A percentile compares a stretch with the other conserved stretches of the same genome.
phyloP scores from a whole-genome alignment of 306 rosid genomes.

The Casuarina cunninghamiana region DNA sequence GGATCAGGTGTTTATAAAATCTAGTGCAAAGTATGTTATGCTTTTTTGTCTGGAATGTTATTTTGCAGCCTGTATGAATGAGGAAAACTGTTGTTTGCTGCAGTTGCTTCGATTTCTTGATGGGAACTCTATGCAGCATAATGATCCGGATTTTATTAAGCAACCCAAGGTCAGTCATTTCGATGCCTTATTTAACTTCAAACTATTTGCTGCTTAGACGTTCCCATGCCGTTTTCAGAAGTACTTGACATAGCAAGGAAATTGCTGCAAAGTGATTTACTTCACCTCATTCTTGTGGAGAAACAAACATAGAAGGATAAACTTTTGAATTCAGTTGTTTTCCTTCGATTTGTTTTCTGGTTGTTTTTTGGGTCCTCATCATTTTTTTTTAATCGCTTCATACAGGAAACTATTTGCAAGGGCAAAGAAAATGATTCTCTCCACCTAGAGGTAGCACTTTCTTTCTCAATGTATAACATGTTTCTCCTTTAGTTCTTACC shows the following conservation, averaged over 20 bases:
- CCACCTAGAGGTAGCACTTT: slow-evolving; percentile 50
- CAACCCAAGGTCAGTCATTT: slow-evolving; percentile 60
- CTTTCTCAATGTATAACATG: slow-evolving; percentile 9
- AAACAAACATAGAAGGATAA: not conserved
- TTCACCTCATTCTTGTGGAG: not conserved
- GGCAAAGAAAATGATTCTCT: slow-evolving; percentile 40
- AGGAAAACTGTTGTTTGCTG: slow-evolving; percentile 34
- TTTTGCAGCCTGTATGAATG: slow-evolving; percentile 21
- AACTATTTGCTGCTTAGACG: slow-evolving; percentile 4
- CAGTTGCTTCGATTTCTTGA: slow-evolving; percentile 77
- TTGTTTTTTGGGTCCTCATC: not conserved
- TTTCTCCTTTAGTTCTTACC: slow-evolving; percentile 12
- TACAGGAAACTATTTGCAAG: slow-evolving; percentile 44
- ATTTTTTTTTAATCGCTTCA: slow-evolving; percentile 4
- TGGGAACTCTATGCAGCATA: slow-evolving; percentile 46
- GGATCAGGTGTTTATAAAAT: slow-evolving; percentile 64
- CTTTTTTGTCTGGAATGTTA: slow-evolving; percentile 20
- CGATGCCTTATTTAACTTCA: slow-evolving; percentile 13
- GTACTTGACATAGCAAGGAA: not conserved
- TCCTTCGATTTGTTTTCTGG: not conserved
- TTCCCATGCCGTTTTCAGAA: slow-evolving; percentile 4
- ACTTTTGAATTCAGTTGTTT: not conserved
- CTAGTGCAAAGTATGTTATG: not conserved
- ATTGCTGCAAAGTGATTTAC: not conserved
- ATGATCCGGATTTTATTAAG: slow-evolving; percentile 34